Percentiles rank a stretch among this genome's conserved stretches.
Conservation (phyloP, 805 yeast genomes). For the Metschnikowia henanensis region DNA sequence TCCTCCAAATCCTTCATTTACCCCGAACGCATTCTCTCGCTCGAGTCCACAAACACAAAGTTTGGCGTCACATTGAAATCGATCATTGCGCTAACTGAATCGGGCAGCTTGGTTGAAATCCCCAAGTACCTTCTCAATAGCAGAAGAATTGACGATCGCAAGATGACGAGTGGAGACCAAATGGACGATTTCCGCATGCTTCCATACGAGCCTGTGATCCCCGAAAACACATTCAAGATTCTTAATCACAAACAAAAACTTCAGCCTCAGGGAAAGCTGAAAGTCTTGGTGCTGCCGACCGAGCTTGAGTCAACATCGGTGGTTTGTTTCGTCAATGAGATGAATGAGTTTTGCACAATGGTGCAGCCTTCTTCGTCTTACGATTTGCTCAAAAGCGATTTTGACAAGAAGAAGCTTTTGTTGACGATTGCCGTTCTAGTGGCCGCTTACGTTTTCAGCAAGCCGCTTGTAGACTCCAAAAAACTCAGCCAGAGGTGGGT, state of each 20-base stretch:
- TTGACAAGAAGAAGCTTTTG: constrained; percentile 64
- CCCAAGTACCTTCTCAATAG: constrained; percentile 72
- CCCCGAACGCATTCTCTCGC: constrained; percentile 55
- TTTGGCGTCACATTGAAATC: constrained; percentile 71
- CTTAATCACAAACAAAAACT: constrained; percentile 40
- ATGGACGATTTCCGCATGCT: constrained; percentile 54
- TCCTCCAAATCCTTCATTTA: constrained; percentile 56
- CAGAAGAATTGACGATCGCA: constrained; percentile 60
- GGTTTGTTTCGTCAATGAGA: constrained; percentile 56
- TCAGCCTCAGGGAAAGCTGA: constrained; percentile 12
- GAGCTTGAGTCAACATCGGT: constrained; percentile 80
- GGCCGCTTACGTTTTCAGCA: constrained; percentile 45
- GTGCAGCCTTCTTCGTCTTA: constrained; percentile 82
- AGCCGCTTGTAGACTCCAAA: constrained; percentile 57
- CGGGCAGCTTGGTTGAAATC: constrained; percentile 64
- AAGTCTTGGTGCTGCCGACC: constrained; percentile 45
- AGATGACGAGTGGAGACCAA: constrained; percentile 51
- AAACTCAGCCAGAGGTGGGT: constrained; percentile 57
- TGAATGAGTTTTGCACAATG: constrained; percentile 74
- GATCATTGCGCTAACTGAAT: constrained; percentile 54
- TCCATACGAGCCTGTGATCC: constrained; percentile 67
- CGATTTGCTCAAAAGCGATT: constrained; percentile 67
- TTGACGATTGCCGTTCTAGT: constrained; percentile 57
- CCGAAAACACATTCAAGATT: constrained; percentile 27
- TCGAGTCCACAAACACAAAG: constrained; percentile 57